Conservation (phyloP, 2,329 filamentous ascomycete species). For the Trichoderma afroharzianum region DNA sequence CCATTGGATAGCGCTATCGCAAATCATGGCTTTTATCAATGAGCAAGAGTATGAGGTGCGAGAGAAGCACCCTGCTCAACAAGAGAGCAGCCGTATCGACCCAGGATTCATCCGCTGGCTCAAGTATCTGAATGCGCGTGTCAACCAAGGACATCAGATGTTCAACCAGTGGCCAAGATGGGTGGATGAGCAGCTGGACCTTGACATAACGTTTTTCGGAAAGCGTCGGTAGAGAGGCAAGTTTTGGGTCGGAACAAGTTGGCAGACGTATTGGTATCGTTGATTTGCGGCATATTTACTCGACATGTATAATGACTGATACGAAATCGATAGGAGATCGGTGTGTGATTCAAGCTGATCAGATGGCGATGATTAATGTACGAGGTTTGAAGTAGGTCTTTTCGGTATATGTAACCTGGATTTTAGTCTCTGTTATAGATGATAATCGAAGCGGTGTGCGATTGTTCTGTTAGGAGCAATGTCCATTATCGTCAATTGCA, state of each 20-base stretch:
- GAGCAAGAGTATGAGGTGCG: slow-evolving; percentile 37
- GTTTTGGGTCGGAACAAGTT: not conserved
- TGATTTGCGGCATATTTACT: not conserved
- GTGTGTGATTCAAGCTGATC: not conserved
- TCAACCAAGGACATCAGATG: slow-evolving; percentile 41
- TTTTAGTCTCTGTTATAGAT: not conserved
- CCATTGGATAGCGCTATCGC: slow-evolving; percentile 54
- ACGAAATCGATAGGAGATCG: not conserved
- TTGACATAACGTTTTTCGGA: slow-evolving; percentile 46
- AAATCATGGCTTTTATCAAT: slow-evolving; percentile 50
- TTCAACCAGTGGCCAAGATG: slow-evolving; percentile 54
- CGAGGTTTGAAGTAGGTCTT: not conserved
- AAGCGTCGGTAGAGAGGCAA: slow-evolving; percentile 19
- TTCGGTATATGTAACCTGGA: not conserved
- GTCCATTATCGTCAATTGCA: not conserved
- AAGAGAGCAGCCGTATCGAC: slow-evolving; percentile 31
- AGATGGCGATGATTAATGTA: not conserved
- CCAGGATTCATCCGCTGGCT: slow-evolving; percentile 49
- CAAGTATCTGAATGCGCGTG: slow-evolving; percentile 45
- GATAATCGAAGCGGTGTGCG: not conserved
- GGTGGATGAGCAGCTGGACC: slow-evolving; percentile 49
- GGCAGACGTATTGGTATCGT: not conserved
- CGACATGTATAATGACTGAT: not conserved
- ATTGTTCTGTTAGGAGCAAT: not conserved
- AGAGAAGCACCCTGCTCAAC: slow-evolving; percentile 27